A percentile compares a stretch with the other conserved stretches of the same genome.
Evolutionary conservation across 2,329 filamentous ascomycete genomes (phyloP).

Genomic region (Pseudogymnoascus sp.): DNA sequence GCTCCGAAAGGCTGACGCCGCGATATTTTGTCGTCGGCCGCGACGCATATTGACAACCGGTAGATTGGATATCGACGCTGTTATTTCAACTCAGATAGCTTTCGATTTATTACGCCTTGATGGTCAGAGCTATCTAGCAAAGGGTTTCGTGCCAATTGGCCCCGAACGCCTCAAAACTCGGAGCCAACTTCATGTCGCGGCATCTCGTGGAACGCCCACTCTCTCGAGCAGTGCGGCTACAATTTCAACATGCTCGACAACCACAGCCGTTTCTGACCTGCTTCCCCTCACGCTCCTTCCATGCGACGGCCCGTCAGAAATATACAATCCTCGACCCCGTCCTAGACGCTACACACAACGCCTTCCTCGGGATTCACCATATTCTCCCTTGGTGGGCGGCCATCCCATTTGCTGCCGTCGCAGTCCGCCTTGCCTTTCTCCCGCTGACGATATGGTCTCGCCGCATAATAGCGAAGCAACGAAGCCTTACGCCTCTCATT

Average conservation of each 20-base stretch:
- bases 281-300: not conserved
- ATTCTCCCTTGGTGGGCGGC: conserved; percentile 44
- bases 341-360: conserved; percentile 34
- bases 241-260: not conserved
- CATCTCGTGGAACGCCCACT: conserved; percentile 1
- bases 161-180: not conserved
- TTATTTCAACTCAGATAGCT: not conserved
- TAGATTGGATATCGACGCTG: not conserved
- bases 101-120: not conserved
- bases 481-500: conserved; percentile 34
- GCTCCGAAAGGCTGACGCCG: not conserved
- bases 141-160: not conserved
- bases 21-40: not conserved
- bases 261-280: not conserved
- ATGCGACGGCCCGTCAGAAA: not conserved
- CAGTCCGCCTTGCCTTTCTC: conserved; percentile 39
- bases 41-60: not conserved
- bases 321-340: conserved; percentile 29
- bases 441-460: conserved; percentile 38
- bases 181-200: not conserved
- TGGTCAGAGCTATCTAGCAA: not conserved
- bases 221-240: conserved; percentile 2
- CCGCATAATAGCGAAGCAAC: conserved; percentile 32
- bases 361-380: conserved; percentile 42
- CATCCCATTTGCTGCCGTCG: conserved; percentile 44